These are phyloP conservation scores for Nicotiana obtusifolia DNA, from an alignment of 257 asterid species.

Conservation along the genomic window DNA sequence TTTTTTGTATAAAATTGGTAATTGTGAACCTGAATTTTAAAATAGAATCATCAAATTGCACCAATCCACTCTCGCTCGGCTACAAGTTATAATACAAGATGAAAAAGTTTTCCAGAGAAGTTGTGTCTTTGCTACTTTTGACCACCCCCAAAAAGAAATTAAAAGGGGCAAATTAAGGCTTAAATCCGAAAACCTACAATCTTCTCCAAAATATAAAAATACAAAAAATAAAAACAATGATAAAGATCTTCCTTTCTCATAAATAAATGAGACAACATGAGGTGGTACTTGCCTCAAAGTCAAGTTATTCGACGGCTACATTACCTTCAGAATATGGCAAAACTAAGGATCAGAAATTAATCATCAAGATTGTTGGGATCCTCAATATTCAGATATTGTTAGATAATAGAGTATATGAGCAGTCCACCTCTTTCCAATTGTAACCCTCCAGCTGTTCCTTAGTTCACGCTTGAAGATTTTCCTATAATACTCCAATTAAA, in stretches of 20 bases:
- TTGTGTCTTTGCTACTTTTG: background rate
- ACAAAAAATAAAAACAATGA: background rate
- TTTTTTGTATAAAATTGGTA: background rate
- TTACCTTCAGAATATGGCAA: conserved; percentile 10
- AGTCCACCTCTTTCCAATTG: background rate
- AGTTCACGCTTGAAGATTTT: background rate
- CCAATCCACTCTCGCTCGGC: background rate
- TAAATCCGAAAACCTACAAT: background rate
- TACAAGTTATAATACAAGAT: background rate
- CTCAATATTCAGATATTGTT: background rate
- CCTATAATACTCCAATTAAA: background rate
- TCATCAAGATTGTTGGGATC: background rate
- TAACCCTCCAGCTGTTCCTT: background rate
- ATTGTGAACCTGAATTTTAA: background rate
- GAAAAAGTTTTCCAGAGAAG: background rate
- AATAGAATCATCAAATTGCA: background rate
- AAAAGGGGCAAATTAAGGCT: background rate
- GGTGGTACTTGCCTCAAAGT: background rate
- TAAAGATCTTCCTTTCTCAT: background rate
- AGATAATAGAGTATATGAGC: background rate
- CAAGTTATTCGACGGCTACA: conserved; percentile 5
- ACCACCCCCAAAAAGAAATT: background rate
- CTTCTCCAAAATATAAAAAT: background rate
- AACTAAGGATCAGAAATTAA: background rate
- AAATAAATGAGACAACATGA: background rate